Evolutionary conservation across 768 basidiomycete species (phyloP).

Genomic region (Kwoniella europaea): DNA sequence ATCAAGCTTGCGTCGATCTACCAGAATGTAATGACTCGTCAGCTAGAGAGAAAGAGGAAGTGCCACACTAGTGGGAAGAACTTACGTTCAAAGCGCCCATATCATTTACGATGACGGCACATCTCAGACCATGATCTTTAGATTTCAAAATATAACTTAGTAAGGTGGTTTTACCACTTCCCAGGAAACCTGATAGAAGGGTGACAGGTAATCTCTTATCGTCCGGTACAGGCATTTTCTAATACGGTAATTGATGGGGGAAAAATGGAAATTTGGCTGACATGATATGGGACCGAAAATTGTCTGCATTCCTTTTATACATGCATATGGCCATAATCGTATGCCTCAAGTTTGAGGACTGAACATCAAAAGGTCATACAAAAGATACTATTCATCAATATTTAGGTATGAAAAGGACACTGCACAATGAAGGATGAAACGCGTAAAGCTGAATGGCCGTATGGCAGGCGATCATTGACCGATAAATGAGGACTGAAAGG

Average conservation of each 20-base stretch:
- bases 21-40: not conserved
- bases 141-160: constrained; percentile 51
- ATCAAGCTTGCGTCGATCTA: constrained; percentile 56
- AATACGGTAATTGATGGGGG: not conserved
- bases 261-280: too few relatives aligned
- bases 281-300: too few relatives aligned
- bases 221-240: constrained; percentile 33
- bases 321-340: not conserved
- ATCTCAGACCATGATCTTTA: constrained; percentile 46
- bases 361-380: not conserved
- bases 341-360: not conserved
- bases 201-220: constrained; percentile 56
- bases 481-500: constrained; percentile 13
- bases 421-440: not conserved
- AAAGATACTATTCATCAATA: not conserved
- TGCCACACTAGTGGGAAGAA: not conserved
- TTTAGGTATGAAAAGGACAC: too few relatives aligned
- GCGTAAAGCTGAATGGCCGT: not conserved
- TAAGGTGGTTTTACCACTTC: constrained; percentile 55
- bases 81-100: constrained; percentile 54
- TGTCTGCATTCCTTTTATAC: not conserved
- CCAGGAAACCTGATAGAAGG: constrained; percentile 55
- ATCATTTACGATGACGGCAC: constrained; percentile 57
- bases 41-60: too few relatives aligned
- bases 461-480: not conserved